These are phyloP conservation scores for Lunasporangiospora selenospora DNA, from an alignment of 192 early-diverging fungal species.

Conservation along the genomic window DNA sequence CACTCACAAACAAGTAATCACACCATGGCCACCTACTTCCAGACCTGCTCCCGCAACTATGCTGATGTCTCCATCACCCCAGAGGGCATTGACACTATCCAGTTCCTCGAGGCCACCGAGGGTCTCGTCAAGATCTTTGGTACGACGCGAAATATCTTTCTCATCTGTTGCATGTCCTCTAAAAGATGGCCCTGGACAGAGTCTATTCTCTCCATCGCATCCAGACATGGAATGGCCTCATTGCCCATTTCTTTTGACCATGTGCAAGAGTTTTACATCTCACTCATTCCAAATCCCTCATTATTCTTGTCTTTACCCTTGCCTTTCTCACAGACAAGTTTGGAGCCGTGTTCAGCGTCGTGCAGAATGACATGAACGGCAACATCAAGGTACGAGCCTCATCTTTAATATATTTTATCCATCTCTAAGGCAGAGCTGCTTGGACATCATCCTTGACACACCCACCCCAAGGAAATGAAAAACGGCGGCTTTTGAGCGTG, in stretches of 20 bases:
- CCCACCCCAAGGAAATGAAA: too few species aligned
- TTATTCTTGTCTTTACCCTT: neutral
- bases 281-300: neutral
- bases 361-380: constrained; percentile 91
- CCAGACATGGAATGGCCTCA: too few species aligned
- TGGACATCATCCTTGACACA: constrained; percentile 2
- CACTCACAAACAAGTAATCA: neutral
- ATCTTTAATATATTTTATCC: constrained; percentile 1
- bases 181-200: too few species aligned
- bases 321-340: constrained; percentile 59
- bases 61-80: constrained; percentile 66
- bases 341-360: constrained; percentile 81
- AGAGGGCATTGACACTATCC: constrained; percentile 72
- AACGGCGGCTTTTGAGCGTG: too few species aligned
- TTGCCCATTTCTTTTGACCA: too few species aligned
- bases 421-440: neutral
- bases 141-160: constrained; percentile 19
- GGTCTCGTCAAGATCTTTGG: constrained; percentile 81
- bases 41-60: constrained; percentile 69
- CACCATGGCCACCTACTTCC: constrained; percentile 63
- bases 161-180: neutral
- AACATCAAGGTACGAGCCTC: constrained; percentile 87
- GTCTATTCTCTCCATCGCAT: too few species aligned
- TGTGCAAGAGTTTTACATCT: neutral
- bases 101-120: constrained; percentile 82